phyloP scores from a whole-genome alignment of 2,329 filamentous ascomycete species.

The Bisporella sp. region DNA sequence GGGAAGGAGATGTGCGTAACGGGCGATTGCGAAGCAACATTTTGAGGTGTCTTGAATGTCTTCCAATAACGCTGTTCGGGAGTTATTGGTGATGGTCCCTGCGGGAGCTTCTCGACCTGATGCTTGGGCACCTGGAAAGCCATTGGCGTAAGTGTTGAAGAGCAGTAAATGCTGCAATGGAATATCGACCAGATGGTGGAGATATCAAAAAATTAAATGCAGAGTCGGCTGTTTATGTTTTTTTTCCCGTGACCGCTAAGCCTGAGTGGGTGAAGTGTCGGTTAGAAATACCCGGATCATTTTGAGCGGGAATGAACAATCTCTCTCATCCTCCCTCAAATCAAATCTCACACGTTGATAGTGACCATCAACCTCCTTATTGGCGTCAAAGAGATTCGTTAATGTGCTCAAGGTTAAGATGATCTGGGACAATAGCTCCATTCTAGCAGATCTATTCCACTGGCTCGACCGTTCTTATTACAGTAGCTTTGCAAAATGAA shows the following conservation, averaged over 20 bases:
- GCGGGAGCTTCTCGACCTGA: conserved; percentile 64
- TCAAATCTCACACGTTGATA: no score
- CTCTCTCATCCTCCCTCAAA: not conserved
- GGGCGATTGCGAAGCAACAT: conserved; percentile 83
- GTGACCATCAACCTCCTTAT: no score
- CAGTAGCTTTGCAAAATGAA: not conserved
- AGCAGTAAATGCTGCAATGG: not conserved
- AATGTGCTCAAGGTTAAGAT: no score
- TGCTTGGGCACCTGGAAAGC: conserved; percentile 24
- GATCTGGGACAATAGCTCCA: no score
- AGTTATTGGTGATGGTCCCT: conserved; percentile 75
- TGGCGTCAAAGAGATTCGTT: no score
- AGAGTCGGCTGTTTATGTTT: not conserved
- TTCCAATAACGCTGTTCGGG: conserved; percentile 96
- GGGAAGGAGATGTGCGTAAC: conserved; percentile 85
- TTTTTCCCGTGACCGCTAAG: not conserved
- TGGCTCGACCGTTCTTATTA: not conserved
- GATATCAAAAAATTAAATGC: not conserved
- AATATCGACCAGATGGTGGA: not conserved
- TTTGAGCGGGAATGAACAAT: not conserved
- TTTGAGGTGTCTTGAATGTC: conserved; percentile 84
- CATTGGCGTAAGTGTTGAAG: conserved; percentile 15
- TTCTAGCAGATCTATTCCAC: no score
- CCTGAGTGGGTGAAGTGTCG: not conserved
- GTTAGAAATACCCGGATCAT: not conserved